phyloP scores from a whole-genome alignment of 1,284 basidiomycete species.

The Moesziomyces aphidis region DNA sequence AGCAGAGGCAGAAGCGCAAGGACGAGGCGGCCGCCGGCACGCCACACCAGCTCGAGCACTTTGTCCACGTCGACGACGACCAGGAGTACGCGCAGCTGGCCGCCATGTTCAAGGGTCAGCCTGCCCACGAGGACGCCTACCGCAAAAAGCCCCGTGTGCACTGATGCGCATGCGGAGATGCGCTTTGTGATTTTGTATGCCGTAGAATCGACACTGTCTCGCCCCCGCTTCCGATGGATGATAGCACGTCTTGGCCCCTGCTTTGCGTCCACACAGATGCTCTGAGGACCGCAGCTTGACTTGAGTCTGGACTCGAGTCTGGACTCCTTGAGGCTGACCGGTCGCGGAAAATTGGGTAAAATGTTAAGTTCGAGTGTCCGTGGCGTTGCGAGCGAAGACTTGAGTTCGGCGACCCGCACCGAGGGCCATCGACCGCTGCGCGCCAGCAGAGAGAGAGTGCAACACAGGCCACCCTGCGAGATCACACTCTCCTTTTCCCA shows the following conservation, averaged over 20 bases:
- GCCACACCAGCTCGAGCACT: constrained; percentile 74
- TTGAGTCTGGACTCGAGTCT: no score
- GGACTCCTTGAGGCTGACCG: no score
- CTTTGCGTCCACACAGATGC: no score
- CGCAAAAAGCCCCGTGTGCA: constrained; percentile 38
- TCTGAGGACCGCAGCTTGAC: no score
- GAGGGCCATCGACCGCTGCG: neutral
- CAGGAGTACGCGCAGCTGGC: constrained; percentile 64
- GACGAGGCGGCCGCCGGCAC: constrained; percentile 82
- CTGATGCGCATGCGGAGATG: neutral
- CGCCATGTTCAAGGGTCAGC: constrained; percentile 55
- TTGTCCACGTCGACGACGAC: constrained; percentile 66
- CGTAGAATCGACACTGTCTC: neutral
- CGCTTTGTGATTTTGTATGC: no score
- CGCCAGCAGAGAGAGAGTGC: constrained; percentile 3
- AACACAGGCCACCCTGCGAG: constrained; percentile 26
- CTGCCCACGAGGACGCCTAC: constrained; percentile 56
- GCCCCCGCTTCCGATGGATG: neutral
- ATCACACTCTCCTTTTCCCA: neutral
- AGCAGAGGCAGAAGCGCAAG: constrained; percentile 87
- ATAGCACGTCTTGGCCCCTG: neutral
- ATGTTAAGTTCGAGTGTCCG: no score
- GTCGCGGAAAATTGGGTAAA: no score
- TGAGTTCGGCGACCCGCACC: no score
- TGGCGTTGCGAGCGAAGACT: no score